Evolutionary conservation across 108 stramenopile species (phyloP).

Genomic region (Cyclotella choctawhatcheeana): DNA sequence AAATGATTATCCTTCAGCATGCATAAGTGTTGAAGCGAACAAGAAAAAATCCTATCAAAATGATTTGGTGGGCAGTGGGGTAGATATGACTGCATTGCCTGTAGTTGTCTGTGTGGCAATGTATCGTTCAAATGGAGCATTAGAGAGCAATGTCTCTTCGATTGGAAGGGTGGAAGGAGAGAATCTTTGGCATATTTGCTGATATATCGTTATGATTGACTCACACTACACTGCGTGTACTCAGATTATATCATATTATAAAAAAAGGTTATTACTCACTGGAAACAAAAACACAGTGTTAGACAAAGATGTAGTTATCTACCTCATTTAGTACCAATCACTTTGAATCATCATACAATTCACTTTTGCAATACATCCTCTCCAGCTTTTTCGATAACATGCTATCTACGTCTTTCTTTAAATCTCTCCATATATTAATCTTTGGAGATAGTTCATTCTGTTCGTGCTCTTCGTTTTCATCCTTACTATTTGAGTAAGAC

Average conservation of each 20-base stretch:
- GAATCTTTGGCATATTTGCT: conserved; percentile 84
- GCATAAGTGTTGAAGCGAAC: conserved; percentile 18
- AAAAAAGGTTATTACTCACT: too few relatives aligned
- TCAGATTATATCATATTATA: too few relatives aligned
- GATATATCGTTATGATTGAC: too few relatives aligned
- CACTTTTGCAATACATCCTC: conserved; percentile 5
- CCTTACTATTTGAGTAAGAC: conserved; percentile 4
- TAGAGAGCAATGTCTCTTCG: conserved; percentile 77
- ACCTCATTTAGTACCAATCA: not conserved
- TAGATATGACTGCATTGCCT: conserved; percentile 58
- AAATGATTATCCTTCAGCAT: not conserved
- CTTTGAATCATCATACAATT: not conserved
- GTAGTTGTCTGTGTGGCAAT: conserved; percentile 91
- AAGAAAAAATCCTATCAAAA: not conserved
- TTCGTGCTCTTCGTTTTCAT: not conserved
- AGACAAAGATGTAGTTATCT: not conserved
- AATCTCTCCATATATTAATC: not conserved
- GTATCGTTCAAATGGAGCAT: conserved; percentile 83
- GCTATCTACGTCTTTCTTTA: not conserved
- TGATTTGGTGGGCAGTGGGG: not conserved
- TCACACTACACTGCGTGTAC: too few relatives aligned
- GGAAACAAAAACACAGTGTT: too few relatives aligned
- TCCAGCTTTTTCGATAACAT: conserved; percentile 1
- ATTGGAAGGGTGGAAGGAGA: conserved; percentile 81
- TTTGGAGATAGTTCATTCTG: not conserved